Percentiles rank a stretch among this genome's conserved stretches.
Evolutionary conservation across 2,329 filamentous ascomycete species (phyloP).

Genomic region (Aureobasidium sp.): DNA sequence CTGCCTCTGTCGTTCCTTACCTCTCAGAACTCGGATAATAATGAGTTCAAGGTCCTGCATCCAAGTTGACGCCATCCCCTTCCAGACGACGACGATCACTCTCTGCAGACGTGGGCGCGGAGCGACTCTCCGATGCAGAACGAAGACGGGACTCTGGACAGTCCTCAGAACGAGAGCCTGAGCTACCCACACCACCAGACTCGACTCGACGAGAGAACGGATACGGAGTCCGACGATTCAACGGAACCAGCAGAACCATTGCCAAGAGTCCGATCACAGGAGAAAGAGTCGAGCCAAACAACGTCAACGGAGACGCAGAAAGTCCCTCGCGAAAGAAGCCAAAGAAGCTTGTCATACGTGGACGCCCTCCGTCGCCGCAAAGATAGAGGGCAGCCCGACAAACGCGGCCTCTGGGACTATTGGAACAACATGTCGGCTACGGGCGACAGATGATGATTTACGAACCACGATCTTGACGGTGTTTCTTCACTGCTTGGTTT

Average conservation of each 20-base stretch:
- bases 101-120: conserved; percentile 1
- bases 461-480: background rate
- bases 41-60: conserved; percentile 17
- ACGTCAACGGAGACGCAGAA: conserved; percentile 2
- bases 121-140: conserved; percentile 11
- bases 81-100: conserved; percentile 12
- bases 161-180: conserved; percentile 5
- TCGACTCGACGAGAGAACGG: conserved; percentile 9
- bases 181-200: conserved; percentile 1
- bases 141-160: background rate
- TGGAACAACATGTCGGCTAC: conserved; percentile 15
- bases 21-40: conserved; percentile 15
- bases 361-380: conserved; percentile 18
- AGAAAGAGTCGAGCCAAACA: conserved; percentile 12
- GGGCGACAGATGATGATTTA: conserved; percentile 7
- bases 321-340: conserved; percentile 10
- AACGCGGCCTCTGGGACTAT: conserved; percentile 16
- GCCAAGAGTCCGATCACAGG: conserved; percentile 9
- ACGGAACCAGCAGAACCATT: conserved; percentile 13
- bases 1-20: background rate
- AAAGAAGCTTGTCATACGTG: conserved; percentile 20
- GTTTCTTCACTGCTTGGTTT: background rate
- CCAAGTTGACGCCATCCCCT: conserved; percentile 16
- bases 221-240: conserved; percentile 15
- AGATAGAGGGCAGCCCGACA: conserved; percentile 6